Conservation (phyloP, 1,284 basidiomycete genomes). For the Ustilago shanxiensis region DNA sequence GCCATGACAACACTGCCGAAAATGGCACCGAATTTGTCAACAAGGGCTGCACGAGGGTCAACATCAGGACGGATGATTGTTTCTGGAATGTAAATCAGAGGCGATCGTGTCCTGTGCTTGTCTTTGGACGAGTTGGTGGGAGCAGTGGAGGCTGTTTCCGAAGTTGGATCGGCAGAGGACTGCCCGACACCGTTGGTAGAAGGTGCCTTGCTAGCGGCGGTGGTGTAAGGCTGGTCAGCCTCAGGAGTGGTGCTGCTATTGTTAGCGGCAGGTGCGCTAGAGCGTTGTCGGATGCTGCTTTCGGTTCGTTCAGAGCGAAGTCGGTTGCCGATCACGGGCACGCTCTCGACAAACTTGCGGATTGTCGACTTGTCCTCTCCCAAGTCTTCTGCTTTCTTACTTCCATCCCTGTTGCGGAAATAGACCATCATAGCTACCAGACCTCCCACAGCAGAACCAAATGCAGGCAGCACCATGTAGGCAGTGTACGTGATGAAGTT, state of each 20-base stretch:
- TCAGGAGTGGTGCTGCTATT: not conserved
- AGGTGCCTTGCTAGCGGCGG: not conserved
- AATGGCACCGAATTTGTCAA: slow-evolving; percentile 74
- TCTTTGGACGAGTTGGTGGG: slow-evolving; percentile 8
- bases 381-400: slow-evolving; percentile 8
- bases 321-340: slow-evolving; percentile 30
- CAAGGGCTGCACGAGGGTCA: slow-evolving; percentile 72
- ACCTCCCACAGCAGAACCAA: slow-evolving; percentile 55
- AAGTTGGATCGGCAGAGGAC: slow-evolving; percentile 10
- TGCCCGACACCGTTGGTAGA: not conserved
- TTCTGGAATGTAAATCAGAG: slow-evolving; percentile 70
- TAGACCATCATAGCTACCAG: slow-evolving; percentile 53
- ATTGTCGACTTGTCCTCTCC: slow-evolving; percentile 21
- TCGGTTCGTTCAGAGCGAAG: not conserved
- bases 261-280: slow-evolving; percentile 5
- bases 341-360: slow-evolving; percentile 34
- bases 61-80: slow-evolving; percentile 72
- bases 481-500: slow-evolving; percentile 66
- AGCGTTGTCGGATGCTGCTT: slow-evolving; percentile 32
- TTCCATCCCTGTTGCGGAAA: slow-evolving; percentile 52
- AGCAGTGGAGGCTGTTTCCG: slow-evolving; percentile 18
- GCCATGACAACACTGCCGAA: slow-evolving; percentile 74
- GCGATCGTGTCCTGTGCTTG: slow-evolving; percentile 14
- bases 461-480: slow-evolving; percentile 65
- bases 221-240: slow-evolving; percentile 10